A percentile compares a stretch with the other conserved stretches of the same genome.
phyloP scores from a whole-genome alignment of 306 rosid genomes.

The Hippophae tibetana region DNA sequence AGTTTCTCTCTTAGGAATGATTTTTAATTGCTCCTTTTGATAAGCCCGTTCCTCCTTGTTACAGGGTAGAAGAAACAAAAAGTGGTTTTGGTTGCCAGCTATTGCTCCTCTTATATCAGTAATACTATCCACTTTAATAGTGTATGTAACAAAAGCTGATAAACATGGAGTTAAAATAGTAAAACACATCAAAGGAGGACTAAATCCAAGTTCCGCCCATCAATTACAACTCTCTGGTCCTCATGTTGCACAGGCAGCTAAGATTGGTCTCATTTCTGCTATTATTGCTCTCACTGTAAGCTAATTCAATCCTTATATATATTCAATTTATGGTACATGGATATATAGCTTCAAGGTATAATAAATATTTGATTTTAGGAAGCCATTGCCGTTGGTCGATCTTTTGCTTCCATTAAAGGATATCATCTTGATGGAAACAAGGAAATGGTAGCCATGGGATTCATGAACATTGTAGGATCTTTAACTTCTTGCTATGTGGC shows the following conservation, averaged over 20 bases:
- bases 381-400: constrained; percentile 88
- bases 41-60: constrained; percentile 1
- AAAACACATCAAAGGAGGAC: constrained; percentile 52
- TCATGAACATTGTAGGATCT: constrained; percentile 82
- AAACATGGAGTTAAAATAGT: constrained; percentile 73
- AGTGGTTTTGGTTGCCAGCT: constrained; percentile 77
- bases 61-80: constrained; percentile 76
- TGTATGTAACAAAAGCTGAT: constrained; percentile 60
- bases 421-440: constrained; percentile 86
- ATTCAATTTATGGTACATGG: neutral
- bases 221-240: constrained; percentile 52
- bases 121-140: constrained; percentile 64
- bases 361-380: constrained; percentile 18
- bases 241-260: constrained; percentile 60
- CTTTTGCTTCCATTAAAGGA: constrained; percentile 75
- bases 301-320: neutral
- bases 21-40: constrained; percentile 9
- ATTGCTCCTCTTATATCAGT: constrained; percentile 74
- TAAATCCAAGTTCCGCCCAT: constrained; percentile 64
- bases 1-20: neutral
- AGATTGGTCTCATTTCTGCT: constrained; percentile 63
- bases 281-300: constrained; percentile 78
- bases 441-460: constrained; percentile 91
- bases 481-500: constrained; percentile 80
- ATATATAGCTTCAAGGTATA: neutral